Conservation (phyloP, 768 basidiomycete genomes). For the Hygrocybe coccinea region DNA sequence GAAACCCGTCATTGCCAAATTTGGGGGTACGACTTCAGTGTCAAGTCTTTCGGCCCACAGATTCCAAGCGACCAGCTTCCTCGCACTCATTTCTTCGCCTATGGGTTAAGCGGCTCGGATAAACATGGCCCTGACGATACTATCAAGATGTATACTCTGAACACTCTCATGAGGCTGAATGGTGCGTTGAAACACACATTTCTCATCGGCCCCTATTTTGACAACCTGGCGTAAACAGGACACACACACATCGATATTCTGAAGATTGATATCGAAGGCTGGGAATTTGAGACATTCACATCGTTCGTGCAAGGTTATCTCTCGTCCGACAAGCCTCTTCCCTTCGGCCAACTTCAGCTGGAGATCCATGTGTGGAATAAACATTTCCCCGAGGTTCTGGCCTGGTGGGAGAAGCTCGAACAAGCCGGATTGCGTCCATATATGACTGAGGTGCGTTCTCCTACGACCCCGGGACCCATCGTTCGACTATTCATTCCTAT, state of each 20-base stretch:
- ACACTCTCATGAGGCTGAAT: conserved; percentile 59
- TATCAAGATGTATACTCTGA: conserved; percentile 57
- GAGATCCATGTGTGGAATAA: conserved; percentile 56
- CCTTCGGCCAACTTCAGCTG: conserved; percentile 68
- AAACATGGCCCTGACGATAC: conserved; percentile 43
- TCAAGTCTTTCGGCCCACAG: conserved; percentile 42
- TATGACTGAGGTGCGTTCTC: conserved; percentile 49
- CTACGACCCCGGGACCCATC: neutral
- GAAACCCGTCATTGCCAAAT: conserved; percentile 48
- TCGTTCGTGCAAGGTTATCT: conserved; percentile 47
- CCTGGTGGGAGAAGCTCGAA: conserved; percentile 72
- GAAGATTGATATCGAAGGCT: conserved; percentile 67
- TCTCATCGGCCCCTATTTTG: neutral
- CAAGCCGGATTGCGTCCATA: conserved; percentile 65
- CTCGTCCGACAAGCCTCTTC: conserved; percentile 45
- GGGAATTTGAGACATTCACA: conserved; percentile 58
- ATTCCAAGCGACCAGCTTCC: conserved; percentile 26
- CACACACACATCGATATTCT: conserved; percentile 72
- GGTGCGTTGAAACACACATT: conserved; percentile 38
- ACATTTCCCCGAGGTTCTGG: conserved; percentile 50
- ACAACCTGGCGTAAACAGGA: conserved; percentile 29
- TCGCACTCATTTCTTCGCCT: conserved; percentile 41
- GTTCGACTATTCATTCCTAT: neutral
- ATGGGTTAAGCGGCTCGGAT: conserved; percentile 42
- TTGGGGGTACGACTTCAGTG: conserved; percentile 52